Base-by-base conservation (phyloP, 805 yeast species). In the Wickerhamiella sorbophila region DNA sequence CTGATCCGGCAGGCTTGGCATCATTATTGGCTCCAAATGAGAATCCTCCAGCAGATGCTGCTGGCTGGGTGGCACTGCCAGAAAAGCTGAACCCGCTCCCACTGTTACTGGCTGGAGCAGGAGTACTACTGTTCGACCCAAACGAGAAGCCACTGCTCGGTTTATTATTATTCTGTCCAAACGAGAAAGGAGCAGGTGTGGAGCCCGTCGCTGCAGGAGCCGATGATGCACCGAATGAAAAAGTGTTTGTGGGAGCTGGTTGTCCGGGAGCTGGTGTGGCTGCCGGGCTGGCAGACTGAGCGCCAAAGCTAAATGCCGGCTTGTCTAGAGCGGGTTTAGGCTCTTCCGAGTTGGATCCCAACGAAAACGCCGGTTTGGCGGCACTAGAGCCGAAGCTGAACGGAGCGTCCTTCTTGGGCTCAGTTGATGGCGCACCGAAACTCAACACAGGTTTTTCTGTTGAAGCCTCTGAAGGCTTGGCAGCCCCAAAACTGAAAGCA, bases 321-420 rank as follows among this genome's bases (percentile, higher is more conserved):
- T 38, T 39, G 16, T 38, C 31, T 5, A 39, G 40, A 33, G 31
- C 40, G 18, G 41, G 33, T 22, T 33, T 32, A 4, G 44, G 27
- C 41, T 16, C 19, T 14, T 33, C 39, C 18, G 45, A 37, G 33
- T 38, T 39, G 16, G 33, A 26, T 10, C 36, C 34, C 18, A 34
- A 22, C n/a, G 29, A 24, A 16, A 19, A 26, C 10, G 39, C 8
- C 19, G 24, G 31, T 14, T 22, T 38, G 4, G 42, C 10, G 4
- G 32, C 29, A 12, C 48, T 49, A 31, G 43, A 45, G 21, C 47
- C 15, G 32, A 42, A 43, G n/a, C n/a, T n/a, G n/a, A n/a, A n/a
- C n/a, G n/a, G n/a, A n/a, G n/a, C n/a, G n/a, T n/a, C n/a, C n/a
- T n/a, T n/a, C n/a, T 1, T n/a, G n/a, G n/a, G n/a, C n/a, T n/a